phyloP scores from a whole-genome alignment of 176 grass and related monocot species.

The Oryza longistaminata region DNA sequence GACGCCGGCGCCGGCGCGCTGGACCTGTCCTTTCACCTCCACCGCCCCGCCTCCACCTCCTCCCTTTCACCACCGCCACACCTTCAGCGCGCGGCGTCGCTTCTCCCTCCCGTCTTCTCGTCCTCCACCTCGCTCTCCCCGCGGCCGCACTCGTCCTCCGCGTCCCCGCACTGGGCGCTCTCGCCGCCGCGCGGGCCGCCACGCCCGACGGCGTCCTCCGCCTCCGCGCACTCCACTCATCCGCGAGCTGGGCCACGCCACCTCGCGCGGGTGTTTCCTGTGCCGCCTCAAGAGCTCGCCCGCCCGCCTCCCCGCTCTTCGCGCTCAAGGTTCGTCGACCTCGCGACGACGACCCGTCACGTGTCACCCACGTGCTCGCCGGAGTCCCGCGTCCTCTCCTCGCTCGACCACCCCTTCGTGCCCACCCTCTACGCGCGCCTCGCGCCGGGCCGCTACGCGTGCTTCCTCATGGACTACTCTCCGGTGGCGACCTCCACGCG shows the following conservation, averaged over 20 bases:
- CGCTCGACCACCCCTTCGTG: slow-evolving; percentile 84
- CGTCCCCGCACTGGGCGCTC: slow-evolving; percentile 60
- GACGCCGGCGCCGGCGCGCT: slow-evolving; percentile 27
- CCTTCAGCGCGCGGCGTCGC: slow-evolving; percentile 82
- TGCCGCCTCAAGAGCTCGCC: slow-evolving; percentile 73
- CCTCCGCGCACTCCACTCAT: slow-evolving; percentile 70
- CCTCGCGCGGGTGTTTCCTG: slow-evolving; percentile 86
- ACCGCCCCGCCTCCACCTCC: slow-evolving; percentile 59
- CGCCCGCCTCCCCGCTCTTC: slow-evolving; percentile 50
- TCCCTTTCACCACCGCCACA: slow-evolving; percentile 66
- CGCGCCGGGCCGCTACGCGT: slow-evolving; percentile 73
- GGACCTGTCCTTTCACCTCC: slow-evolving; percentile 81
- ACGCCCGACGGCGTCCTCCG: slow-evolving; percentile 65
- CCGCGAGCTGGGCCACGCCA: slow-evolving; percentile 77
- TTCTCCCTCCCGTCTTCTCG: slow-evolving; percentile 74
- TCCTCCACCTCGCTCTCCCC: slow-evolving; percentile 64
- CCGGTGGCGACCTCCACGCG: slow-evolving; percentile 76
- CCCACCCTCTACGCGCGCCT: slow-evolving; percentile 89
- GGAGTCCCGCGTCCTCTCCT: slow-evolving; percentile 76
- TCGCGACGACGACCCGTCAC: slow-evolving; percentile 54
- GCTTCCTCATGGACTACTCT: slow-evolving; percentile 92
- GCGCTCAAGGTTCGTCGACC: slow-evolving; percentile 93
- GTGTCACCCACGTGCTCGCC: slow-evolving; percentile 62
- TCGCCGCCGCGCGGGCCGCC: slow-evolving; percentile 48
- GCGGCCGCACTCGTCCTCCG: slow-evolving; percentile 61